Percentiles rank a stretch among this genome's conserved stretches.
phyloP scores from a whole-genome alignment of 2,329 filamentous ascomycete species.

The Fusarium sp. region DNA sequence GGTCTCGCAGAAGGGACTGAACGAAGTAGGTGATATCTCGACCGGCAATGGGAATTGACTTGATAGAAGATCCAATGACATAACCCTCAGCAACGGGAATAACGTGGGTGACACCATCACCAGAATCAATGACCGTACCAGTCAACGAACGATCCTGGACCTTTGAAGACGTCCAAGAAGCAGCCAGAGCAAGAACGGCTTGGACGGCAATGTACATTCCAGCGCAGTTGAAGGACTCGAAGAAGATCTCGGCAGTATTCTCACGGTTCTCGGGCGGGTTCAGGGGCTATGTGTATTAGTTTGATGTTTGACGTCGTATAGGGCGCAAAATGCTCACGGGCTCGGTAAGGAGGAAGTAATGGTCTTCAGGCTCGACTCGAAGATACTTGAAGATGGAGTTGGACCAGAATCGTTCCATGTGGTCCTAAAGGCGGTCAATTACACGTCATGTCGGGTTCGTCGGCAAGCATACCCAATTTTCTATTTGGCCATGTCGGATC shows the following conservation, averaged over 20 bases:
- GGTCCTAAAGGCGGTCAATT: constrained; percentile 69
- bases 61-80: constrained; percentile 98
- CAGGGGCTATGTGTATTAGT: constrained; percentile 70
- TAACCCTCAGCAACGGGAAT: constrained; percentile 99
- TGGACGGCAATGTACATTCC: constrained; percentile 99
- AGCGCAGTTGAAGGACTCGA: constrained; percentile 99
- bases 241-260: constrained; percentile 99
- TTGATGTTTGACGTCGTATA: neutral
- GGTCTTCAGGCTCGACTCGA: constrained; percentile 96
- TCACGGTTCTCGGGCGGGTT: constrained; percentile 99
- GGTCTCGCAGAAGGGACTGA: constrained; percentile 92
- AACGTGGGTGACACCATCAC: constrained; percentile 98
- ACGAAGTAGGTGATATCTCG: constrained; percentile 99
- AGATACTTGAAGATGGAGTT: constrained; percentile 99
- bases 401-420: constrained; percentile 99
- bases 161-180: constrained; percentile 98
- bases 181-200: constrained; percentile 92
- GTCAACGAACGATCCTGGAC: constrained; percentile 95
- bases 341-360: constrained; percentile 97
- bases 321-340: constrained; percentile 67
- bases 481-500: constrained; percentile 96
- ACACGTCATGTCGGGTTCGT: neutral
- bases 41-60: constrained; percentile 97
- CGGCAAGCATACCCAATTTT: constrained; percentile 82
- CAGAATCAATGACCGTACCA: constrained; percentile 97